Conservation (phyloP, 257 asterid genomes). For the Nicotiana sylvestris region DNA sequence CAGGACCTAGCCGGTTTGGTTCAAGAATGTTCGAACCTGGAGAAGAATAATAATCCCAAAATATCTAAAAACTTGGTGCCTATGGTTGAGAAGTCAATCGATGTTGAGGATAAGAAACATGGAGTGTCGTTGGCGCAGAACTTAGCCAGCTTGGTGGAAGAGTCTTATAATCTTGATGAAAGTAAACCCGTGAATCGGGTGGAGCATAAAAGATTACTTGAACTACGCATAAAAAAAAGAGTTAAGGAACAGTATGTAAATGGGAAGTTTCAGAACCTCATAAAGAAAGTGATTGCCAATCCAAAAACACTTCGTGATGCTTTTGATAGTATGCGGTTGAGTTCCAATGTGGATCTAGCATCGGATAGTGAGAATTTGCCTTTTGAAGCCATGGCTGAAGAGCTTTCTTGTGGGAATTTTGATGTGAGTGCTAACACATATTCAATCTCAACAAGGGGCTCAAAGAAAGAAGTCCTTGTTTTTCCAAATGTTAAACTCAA, state of each 20-base stretch:
- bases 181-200: constrained; percentile 38
- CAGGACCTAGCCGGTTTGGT: constrained; percentile 14
- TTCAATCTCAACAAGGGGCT: constrained; percentile 55
- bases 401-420: constrained; percentile 56
- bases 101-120: background rate
- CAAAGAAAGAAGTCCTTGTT: constrained; percentile 55
- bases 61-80: background rate
- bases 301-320: constrained; percentile 75
- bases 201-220: constrained; percentile 61
- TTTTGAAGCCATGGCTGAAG: constrained; percentile 71
- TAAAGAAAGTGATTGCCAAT: constrained; percentile 68
- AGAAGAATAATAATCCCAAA: background rate
- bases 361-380: constrained; percentile 39
- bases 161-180: constrained; percentile 39
- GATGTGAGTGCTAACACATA: constrained; percentile 59
- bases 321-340: constrained; percentile 56
- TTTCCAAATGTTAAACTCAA: constrained; percentile 65
- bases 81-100: constrained; percentile 6
- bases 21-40: background rate
- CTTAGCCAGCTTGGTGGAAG: constrained; percentile 78
- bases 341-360: constrained; percentile 56
- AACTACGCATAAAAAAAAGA: constrained; percentile 68
- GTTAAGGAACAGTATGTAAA: constrained; percentile 66
- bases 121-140: constrained; percentile 41
- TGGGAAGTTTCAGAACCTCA: constrained; percentile 67